Evolutionary conservation across 257 asterid species (phyloP).

Genomic region (Primulina huaijiensis): DNA sequence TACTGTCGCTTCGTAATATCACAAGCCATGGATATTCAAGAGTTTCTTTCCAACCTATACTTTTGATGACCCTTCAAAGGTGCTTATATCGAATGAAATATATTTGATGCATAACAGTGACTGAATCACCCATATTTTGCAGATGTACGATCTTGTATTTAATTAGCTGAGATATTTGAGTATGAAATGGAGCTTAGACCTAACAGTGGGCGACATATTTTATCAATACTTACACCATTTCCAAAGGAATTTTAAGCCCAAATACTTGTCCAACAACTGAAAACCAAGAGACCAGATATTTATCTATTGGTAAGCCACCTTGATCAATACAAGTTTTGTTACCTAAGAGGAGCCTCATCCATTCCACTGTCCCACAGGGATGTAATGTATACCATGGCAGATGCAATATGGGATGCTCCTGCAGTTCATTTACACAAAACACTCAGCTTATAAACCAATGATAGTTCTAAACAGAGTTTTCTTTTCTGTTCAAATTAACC

Average conservation of each 20-base stretch:
- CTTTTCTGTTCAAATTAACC: neutral
- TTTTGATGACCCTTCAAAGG: too few relatives aligned
- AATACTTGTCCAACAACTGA: slow-evolving; percentile 72
- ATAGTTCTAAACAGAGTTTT: neutral
- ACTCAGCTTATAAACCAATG: slow-evolving; percentile 5
- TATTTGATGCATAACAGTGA: too few relatives aligned
- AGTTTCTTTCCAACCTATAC: too few relatives aligned
- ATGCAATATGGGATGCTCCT: slow-evolving; percentile 78
- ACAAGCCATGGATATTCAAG: too few relatives aligned
- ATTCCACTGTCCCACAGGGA: slow-evolving; percentile 87
- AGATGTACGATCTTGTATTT: too few relatives aligned
- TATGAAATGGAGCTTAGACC: neutral
- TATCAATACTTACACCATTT: slow-evolving; percentile 31
- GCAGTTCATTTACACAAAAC: slow-evolving; percentile 12
- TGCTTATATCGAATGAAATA: too few relatives aligned
- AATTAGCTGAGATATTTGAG: too few relatives aligned
- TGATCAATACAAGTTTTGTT: slow-evolving; percentile 33
- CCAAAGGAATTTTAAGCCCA: slow-evolving; percentile 57
- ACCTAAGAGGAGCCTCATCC: slow-evolving; percentile 73
- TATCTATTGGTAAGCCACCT: slow-evolving; percentile 30
- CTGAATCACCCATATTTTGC: too few relatives aligned
- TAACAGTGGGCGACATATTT: neutral
- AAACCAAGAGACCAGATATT: slow-evolving; percentile 70
- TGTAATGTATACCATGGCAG: slow-evolving; percentile 83
- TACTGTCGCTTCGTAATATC: too few relatives aligned